Conservation (phyloP, 805 yeast genomes). For the Brettanomyces naardenensis region DNA sequence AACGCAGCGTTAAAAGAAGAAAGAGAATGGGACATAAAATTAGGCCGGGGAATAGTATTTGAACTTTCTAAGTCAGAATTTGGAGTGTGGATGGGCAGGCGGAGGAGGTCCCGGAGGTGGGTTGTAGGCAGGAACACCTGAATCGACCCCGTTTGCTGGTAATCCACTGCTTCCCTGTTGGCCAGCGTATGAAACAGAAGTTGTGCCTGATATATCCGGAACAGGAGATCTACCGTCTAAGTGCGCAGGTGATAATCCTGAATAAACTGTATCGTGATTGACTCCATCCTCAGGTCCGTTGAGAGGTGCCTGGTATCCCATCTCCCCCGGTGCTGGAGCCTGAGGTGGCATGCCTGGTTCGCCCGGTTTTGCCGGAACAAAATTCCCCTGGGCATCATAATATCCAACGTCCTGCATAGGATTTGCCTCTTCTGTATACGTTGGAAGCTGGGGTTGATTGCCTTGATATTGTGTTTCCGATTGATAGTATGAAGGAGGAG, state of each 20-base stretch:
- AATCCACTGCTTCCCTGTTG: conserved; percentile 1
- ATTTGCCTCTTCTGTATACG: conserved; percentile 60
- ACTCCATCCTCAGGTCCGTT: background rate
- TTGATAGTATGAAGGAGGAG: conserved; percentile 68
- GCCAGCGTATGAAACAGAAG: background rate
- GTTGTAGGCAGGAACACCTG: background rate
- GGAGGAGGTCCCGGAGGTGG: conserved; percentile 6
- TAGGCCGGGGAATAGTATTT: too few relatives aligned
- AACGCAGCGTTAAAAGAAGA: too few relatives aligned
- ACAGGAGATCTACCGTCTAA: background rate
- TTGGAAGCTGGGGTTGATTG: conserved; percentile 42
- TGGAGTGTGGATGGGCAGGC: conserved; percentile 3
- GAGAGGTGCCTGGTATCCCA: background rate
- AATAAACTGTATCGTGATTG: background rate
- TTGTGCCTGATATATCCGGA: background rate
- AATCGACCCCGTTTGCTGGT: background rate
- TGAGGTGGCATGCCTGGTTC: conserved; percentile 5
- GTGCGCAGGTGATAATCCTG: conserved; percentile 3
- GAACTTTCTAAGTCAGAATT: too few relatives aligned
- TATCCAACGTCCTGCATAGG: conserved; percentile 68
- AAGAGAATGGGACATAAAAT: too few relatives aligned
- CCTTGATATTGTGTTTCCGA: conserved; percentile 46
- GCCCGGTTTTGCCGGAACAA: conserved; percentile 21
- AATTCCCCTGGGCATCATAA: conserved; percentile 57
- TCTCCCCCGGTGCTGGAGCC: background rate